A percentile compares a stretch with the other conserved stretches of the same genome.
phyloP scores from a whole-genome alignment of 2,329 filamentous ascomycete species.

The Madurella mycetomatis region DNA sequence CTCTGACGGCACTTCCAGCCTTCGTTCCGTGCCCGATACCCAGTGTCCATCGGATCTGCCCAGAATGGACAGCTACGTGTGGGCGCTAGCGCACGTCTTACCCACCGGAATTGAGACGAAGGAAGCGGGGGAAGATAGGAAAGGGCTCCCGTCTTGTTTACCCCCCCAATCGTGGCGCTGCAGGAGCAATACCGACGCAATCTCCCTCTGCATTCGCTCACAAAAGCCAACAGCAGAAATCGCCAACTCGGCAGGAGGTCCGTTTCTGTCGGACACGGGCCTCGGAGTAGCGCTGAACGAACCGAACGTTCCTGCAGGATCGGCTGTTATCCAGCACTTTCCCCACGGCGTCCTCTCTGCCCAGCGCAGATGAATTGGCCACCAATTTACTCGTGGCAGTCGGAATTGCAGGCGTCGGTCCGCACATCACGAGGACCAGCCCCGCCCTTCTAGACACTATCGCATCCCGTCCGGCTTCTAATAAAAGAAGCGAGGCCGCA shows the following conservation, averaged over 20 bases:
- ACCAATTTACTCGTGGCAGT: constrained; percentile 11
- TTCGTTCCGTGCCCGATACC: constrained; percentile 14
- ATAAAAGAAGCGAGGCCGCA: constrained; percentile 23
- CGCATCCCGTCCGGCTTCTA: constrained; percentile 20
- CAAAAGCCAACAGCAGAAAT: constrained; percentile 1
- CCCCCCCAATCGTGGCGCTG: constrained; percentile 10
- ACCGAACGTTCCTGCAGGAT: constrained; percentile 23
- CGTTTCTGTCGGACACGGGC: constrained; percentile 6
- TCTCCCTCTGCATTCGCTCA: constrained; percentile 17
- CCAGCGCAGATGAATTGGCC: constrained; percentile 21
- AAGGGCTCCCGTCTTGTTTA: constrained; percentile 5
- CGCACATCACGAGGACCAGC: constrained; percentile 8
- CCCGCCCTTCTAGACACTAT: constrained; percentile 7
- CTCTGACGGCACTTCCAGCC: constrained; percentile 14
- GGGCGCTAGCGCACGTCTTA: constrained; percentile 7
- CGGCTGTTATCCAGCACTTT: constrained; percentile 9
- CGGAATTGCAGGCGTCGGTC: constrained; percentile 3
- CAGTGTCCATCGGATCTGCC: background rate
- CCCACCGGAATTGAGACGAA: background rate
- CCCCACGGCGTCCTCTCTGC: constrained; percentile 6
- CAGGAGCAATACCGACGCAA: constrained; percentile 29
- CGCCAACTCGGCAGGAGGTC: constrained; percentile 6
- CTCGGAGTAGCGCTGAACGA: constrained; percentile 7
- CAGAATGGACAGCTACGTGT: background rate
- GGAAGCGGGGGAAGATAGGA: constrained; percentile 4